These are phyloP conservation scores for Fusarium circinatum DNA, from an alignment of 2,329 filamentous ascomycete species.

Conservation along the genomic window DNA sequence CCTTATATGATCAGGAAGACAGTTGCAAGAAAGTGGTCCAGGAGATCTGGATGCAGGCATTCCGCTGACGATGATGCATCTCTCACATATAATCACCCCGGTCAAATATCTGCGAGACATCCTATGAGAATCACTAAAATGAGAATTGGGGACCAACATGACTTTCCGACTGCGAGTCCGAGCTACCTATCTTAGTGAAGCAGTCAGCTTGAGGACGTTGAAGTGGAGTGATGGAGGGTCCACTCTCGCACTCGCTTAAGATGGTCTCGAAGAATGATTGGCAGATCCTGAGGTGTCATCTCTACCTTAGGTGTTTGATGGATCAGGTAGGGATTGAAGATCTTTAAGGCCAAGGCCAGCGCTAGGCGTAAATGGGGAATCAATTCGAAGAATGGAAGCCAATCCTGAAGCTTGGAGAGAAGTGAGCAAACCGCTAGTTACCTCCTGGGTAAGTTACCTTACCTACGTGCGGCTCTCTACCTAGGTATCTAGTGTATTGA, in stretches of 20 bases:
- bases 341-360: not conserved
- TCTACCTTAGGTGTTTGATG: not conserved
- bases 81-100: not conserved
- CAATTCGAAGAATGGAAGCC: constrained; percentile 5
- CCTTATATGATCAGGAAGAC: not conserved
- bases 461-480: not conserved
- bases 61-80: not conserved
- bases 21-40: not conserved
- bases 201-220: constrained; percentile 7
- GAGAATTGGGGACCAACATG: constrained; percentile 1
- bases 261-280: not conserved
- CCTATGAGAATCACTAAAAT: not conserved
- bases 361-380: constrained; percentile 19
- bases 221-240: constrained; percentile 15
- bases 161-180: not conserved
- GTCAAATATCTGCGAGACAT: not conserved
- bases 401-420: not conserved
- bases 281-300: not conserved
- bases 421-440: not conserved
- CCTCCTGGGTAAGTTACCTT: not conserved
- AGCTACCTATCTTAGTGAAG: not conserved
- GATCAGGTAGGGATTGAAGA: not conserved
- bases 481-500: not conserved
- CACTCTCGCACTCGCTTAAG: constrained; percentile 34
- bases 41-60: not conserved